These are phyloP conservation scores for Vachellia pachyceras DNA, from an alignment of 306 rosid genomes.

Conservation along the genomic window DNA sequence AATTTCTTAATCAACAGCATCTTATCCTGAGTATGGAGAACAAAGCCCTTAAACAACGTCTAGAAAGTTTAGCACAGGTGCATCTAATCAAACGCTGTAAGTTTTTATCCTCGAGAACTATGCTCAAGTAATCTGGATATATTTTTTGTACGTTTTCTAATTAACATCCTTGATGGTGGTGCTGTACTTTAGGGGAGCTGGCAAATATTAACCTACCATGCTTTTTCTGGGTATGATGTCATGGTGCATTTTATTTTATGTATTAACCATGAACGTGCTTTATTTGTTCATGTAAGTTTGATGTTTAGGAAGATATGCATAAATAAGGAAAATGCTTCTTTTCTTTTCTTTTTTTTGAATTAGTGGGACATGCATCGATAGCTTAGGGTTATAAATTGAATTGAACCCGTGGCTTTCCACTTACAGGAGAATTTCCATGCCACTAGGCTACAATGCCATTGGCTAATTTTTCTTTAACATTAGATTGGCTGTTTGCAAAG, in stretches of 20 bases:
- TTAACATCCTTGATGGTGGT: constrained; percentile 23
- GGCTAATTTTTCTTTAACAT: neutral
- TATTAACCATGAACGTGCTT: constrained; percentile 11
- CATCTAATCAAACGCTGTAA: constrained; percentile 93
- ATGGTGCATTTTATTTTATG: constrained; percentile 5
- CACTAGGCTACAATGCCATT: too few relatives aligned
- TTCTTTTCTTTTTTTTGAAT: too few relatives aligned
- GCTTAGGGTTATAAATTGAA: too few relatives aligned
- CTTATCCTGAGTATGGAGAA: constrained; percentile 95
- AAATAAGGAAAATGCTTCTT: neutral
- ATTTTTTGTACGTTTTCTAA: constrained; percentile 15
- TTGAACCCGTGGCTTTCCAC: too few relatives aligned
- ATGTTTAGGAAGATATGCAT: constrained; percentile 13
- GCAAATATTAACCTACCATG: constrained; percentile 13
- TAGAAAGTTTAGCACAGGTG: constrained; percentile 92
- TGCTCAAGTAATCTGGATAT: constrained; percentile 3
- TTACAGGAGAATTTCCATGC: too few relatives aligned
- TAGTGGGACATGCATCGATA: too few relatives aligned
- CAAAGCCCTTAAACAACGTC: constrained; percentile 95
- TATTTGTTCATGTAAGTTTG: constrained; percentile 15
- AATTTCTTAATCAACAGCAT: constrained; percentile 93
- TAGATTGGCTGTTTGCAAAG: constrained; percentile 15
- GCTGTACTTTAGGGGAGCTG: constrained; percentile 31
- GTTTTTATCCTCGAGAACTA: constrained; percentile 42
- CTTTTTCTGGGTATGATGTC: constrained; percentile 6